A percentile compares a stretch with the other conserved stretches of the same genome.
Evolutionary conservation across 352 stramenopile species (phyloP).

Genomic region (Phytophthora sojae): DNA sequence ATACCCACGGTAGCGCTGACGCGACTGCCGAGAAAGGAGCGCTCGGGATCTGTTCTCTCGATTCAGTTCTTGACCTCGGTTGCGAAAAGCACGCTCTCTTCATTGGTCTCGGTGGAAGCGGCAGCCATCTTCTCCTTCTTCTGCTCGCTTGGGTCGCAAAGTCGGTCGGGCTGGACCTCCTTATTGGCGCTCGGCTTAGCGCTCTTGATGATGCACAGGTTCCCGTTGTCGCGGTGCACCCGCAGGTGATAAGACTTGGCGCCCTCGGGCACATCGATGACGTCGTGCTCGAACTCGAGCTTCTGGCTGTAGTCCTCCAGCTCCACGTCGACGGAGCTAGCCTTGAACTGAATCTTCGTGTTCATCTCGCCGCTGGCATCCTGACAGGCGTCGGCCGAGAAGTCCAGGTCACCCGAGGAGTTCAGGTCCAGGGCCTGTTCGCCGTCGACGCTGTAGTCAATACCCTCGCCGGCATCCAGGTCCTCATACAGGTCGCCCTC

Average conservation of each 20-base stretch:
- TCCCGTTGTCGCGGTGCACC: constrained; percentile 53
- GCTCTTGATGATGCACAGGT: constrained; percentile 62
- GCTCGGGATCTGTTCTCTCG: constrained; percentile 34
- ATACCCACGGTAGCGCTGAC: constrained; percentile 60
- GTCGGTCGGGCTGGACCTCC: constrained; percentile 19
- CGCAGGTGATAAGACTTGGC: constrained; percentile 60
- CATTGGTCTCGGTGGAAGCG: too few species aligned
- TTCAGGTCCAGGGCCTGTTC: constrained; percentile 36
- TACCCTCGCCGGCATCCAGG: constrained; percentile 27
- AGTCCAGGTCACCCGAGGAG: constrained; percentile 27
- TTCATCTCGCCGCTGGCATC: constrained; percentile 39
- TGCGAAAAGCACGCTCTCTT: constrained; percentile 49
- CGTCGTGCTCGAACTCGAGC: constrained; percentile 45
- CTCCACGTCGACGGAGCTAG: constrained; percentile 47
- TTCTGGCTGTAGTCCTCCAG: constrained; percentile 61
- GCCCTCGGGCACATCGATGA: constrained; percentile 65
- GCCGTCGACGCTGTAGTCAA: constrained; percentile 39
- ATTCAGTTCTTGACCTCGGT: constrained; percentile 53
- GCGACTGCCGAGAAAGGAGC: constrained; percentile 38
- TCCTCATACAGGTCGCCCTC: constrained; percentile 34
- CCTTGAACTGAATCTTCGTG: constrained; percentile 37
- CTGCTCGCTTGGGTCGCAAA: constrained; percentile 1
- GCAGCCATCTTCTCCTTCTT: constrained; percentile 28
- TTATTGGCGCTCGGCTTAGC: constrained; percentile 26
- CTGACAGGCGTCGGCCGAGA: constrained; percentile 36